Evolutionary conservation across 192 early-diverging fungal species (phyloP).

Genomic region (Paraglomus brasilianum): DNA sequence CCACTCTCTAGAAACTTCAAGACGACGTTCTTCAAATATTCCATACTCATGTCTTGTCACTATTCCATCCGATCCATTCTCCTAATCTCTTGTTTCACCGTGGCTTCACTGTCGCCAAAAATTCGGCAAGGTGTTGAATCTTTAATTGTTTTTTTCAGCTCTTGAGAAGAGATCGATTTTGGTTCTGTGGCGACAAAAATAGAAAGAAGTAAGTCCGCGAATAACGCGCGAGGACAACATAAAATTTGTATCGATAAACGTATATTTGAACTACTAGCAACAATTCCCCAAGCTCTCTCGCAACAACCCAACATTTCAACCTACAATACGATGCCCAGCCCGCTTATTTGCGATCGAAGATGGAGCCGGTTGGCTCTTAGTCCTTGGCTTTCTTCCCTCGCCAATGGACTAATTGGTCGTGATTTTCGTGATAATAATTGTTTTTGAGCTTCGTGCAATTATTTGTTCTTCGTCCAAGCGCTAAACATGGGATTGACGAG

Average conservation of each 20-base stretch:
- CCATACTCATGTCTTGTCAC: constrained; percentile 62
- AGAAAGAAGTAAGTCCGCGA: background rate
- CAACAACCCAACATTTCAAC: too few relatives aligned
- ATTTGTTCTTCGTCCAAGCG: constrained; percentile 14
- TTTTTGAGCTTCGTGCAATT: constrained; percentile 13
- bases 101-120: too few relatives aligned
- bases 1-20: constrained; percentile 61
- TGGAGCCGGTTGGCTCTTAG: constrained; percentile 10
- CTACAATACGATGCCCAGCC: background rate
- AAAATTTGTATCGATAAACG: background rate
- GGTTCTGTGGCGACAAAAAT: constrained; percentile 8
- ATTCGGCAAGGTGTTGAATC: constrained; percentile 50
- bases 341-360: background rate
- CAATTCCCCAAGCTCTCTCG: too few relatives aligned
- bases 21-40: constrained; percentile 70
- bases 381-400: background rate
- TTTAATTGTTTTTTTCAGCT: constrained; percentile 43
- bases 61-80: constrained; percentile 59
- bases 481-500: background rate
- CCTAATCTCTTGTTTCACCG: constrained; percentile 53
- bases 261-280: too few relatives aligned
- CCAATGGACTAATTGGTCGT: background rate
- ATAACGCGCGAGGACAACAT: background rate
- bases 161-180: background rate
- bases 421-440: background rate